Conservation (phyloP, 73 alveolate species). For the Paramecium primaurelia region DNA sequence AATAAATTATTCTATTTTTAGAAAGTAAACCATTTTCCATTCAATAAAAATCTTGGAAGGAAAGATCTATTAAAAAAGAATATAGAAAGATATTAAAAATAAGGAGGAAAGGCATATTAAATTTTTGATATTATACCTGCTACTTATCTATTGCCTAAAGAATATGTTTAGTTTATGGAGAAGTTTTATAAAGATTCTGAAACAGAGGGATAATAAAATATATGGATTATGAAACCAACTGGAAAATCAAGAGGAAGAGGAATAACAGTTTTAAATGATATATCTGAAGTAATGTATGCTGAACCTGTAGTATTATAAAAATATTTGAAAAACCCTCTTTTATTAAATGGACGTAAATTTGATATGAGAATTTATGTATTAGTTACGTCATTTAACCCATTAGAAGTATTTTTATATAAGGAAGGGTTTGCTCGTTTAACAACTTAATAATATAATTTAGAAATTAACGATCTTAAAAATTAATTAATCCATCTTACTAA, state of each 20-base stretch:
- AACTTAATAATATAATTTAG: conserved; percentile 89
- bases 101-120: conserved; percentile 75
- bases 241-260: conserved; percentile 94
- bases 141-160: conserved; percentile 94
- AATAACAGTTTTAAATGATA: conserved; percentile 89
- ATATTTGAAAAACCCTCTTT: conserved; percentile 92
- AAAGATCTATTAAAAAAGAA: conserved; percentile 93
- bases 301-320: conserved; percentile 94
- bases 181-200: conserved; percentile 64
- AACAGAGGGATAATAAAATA: conserved; percentile 61
- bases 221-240: conserved; percentile 73
- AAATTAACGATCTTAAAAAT: conserved; percentile 85
- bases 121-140: conserved; percentile 91
- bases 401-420: conserved; percentile 96
- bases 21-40: conserved; percentile 93
- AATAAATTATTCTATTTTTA: conserved; percentile 89
- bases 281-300: conserved; percentile 88
- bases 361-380: conserved; percentile 95
- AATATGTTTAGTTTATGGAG: conserved; percentile 84
- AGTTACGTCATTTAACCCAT: conserved; percentile 93
- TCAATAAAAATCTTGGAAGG: conserved; percentile 88
- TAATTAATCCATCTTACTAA: conserved; percentile 59
- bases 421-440: conserved; percentile 98
- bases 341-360: conserved; percentile 95
- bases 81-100: conserved; percentile 79